Evolutionary conservation across 106 monocot genomes (phyloP), one percentile per base, ranked within the genome.

Genomic region (Vanilla planifolia): DNA sequence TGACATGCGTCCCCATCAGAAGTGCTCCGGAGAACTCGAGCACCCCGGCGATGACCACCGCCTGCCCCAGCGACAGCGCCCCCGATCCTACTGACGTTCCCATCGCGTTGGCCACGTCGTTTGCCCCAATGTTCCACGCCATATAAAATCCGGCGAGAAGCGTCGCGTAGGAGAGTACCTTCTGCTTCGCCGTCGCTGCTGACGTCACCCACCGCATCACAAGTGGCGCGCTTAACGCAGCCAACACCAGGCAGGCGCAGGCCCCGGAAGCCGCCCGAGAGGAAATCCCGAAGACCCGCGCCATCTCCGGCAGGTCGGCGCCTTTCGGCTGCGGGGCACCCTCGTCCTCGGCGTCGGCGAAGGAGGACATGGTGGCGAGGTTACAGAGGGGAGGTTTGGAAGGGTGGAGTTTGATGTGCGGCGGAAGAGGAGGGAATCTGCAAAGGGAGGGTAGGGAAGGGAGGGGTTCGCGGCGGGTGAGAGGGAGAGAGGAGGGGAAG

Each of bases 81-180:
- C 96, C 96, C 0, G 96, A 96, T 4, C 96, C 96, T 6, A 96
- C 96, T 19, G 96, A 96, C 8, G 96, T 96, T 59, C 96, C 96
- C 96, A 96, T 96, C 25, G 96, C 96, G 62, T 96, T 96, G 17
- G 96, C 96, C 21, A 96, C 96, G 24, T 96, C 96, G 36, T 96
- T 96, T 23, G 96, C 96, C 11, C 96, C 96, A 15, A 96, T 96
- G 50, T 96, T 96, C 96, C 96, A 96, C 3, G 96, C 96, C 96
- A 96, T 96, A 65, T 91, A 96, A 57, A 96, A 96, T 33, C 96
- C 96, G 17, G 64, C 75, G 0, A 96, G 73, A 2, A 96, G 68
- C 0, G 96, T 96, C 17, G 73, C 34, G 43, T 96, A 91, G 2
- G 87, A 77, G 6, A 96, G 71, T 1, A 48, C 66, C 72, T 67